phyloP scores from a whole-genome alignment of 305 asterid genomes.

The Nicotiana rustica region DNA sequence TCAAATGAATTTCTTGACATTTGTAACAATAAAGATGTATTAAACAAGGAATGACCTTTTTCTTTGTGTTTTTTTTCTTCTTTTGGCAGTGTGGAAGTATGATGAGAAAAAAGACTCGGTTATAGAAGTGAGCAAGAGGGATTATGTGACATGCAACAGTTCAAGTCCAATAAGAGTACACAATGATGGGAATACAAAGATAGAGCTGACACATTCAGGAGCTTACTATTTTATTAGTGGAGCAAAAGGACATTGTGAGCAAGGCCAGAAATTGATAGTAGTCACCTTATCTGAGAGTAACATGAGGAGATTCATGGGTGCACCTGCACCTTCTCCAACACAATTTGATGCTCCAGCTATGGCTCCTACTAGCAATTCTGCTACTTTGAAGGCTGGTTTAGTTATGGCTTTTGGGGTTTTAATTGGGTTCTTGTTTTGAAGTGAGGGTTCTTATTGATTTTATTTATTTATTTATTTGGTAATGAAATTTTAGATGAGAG shows the following conservation, averaged over 20 bases:
- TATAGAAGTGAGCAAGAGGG: slow-evolving; percentile 61
- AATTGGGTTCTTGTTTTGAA: slow-evolving; percentile 33
- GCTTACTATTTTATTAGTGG: slow-evolving; percentile 83
- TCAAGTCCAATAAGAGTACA: slow-evolving; percentile 59
- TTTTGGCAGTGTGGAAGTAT: slow-evolving; percentile 59
- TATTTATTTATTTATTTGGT: too few species aligned
- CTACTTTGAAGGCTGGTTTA: slow-evolving; percentile 45
- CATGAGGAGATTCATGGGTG: slow-evolving; percentile 31
- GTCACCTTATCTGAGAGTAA: slow-evolving; percentile 68
- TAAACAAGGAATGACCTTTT: too few species aligned
- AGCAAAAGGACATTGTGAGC: slow-evolving; percentile 64
- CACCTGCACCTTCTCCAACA: slow-evolving; percentile 72
- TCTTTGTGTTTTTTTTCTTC: too few species aligned
- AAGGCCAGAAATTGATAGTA: slow-evolving; percentile 46
- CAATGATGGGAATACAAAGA: slow-evolving; percentile 58
- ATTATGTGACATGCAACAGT: slow-evolving; percentile 73
- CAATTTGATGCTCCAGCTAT: slow-evolving; percentile 51
- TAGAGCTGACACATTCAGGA: slow-evolving; percentile 67
- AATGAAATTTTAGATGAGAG: too few species aligned
- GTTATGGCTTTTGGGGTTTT: slow-evolving; percentile 41
- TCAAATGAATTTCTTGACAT: too few species aligned
- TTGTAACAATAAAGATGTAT: too few species aligned
- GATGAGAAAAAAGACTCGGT: slow-evolving; percentile 64
- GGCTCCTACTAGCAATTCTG: slow-evolving; percentile 62
- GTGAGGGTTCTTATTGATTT: not conserved